Conservation (phyloP, 1,284 basidiomycete species). For the Vanrija humicola region DNA sequence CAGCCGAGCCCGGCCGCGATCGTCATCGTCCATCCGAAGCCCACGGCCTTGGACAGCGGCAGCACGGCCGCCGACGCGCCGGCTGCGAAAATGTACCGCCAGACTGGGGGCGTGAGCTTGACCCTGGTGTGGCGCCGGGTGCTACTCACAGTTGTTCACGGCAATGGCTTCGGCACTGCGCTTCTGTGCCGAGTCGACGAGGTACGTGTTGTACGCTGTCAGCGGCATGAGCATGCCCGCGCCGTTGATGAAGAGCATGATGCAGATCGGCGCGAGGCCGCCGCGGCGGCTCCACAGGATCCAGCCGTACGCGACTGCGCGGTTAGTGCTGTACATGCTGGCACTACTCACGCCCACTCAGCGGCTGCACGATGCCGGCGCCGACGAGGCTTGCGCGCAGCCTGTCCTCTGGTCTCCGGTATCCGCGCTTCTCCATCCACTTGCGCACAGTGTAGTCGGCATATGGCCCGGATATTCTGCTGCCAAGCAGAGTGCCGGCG, state of each 20-base stretch:
- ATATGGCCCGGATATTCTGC: slow-evolving; percentile 55
- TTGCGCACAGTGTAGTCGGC: slow-evolving; percentile 55
- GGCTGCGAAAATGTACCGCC: slow-evolving; percentile 48
- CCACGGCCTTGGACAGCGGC: slow-evolving; percentile 56
- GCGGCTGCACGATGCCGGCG: slow-evolving; percentile 52
- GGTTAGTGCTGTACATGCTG: neutral
- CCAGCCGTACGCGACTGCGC: slow-evolving; percentile 40
- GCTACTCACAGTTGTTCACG: slow-evolving; percentile 38
- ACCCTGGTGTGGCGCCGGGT: slow-evolving; percentile 7
- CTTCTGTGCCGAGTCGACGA: slow-evolving; percentile 57
- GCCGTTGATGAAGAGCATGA: slow-evolving; percentile 50
- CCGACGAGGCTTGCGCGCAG: slow-evolving; percentile 56
- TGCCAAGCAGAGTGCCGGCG: slow-evolving; percentile 60
- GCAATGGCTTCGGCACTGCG: slow-evolving; percentile 56
- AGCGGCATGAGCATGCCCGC: slow-evolving; percentile 50
- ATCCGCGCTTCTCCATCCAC: slow-evolving; percentile 54
- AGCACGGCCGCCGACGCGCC: slow-evolving; percentile 51
- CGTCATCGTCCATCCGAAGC: slow-evolving; percentile 57
- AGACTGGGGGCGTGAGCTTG: neutral
- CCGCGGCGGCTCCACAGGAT: slow-evolving; percentile 27
- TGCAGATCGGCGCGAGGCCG: slow-evolving; percentile 40
- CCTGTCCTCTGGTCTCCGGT: slow-evolving; percentile 60
- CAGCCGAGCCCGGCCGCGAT: slow-evolving; percentile 51
- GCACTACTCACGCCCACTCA: slow-evolving; percentile 26
- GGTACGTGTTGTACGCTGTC: slow-evolving; percentile 57